Evolutionary conservation across 257 asterid species (phyloP).

Genomic region (Linderniella brevidens): DNA sequence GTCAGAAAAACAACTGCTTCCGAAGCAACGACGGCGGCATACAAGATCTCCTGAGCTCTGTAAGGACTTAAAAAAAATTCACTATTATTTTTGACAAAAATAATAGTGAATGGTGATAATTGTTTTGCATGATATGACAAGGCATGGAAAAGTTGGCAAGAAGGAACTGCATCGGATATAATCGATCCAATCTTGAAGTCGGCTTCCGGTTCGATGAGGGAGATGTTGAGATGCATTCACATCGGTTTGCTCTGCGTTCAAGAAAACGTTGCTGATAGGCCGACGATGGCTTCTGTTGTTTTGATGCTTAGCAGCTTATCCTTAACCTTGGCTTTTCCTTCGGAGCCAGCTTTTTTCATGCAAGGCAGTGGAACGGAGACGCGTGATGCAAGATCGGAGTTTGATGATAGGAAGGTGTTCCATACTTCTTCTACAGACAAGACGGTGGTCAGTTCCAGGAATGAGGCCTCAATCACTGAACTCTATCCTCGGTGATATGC

Average conservation of each 20-base stretch:
- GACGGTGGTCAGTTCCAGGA: no score
- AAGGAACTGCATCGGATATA: background rate
- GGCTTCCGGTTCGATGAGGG: background rate
- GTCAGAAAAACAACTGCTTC: conserved; percentile 12
- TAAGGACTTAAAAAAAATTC: conserved; percentile 11
- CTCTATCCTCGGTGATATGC: no score
- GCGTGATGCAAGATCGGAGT: no score
- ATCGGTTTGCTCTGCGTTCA: conserved; percentile 12
- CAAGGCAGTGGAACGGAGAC: no score
- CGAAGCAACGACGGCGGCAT: conserved; percentile 7
- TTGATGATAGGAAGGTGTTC: no score
- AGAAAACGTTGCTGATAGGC: conserved; percentile 6
- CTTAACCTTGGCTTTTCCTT: conserved; percentile 7
- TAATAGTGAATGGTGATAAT: no score
- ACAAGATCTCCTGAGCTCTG: conserved; percentile 18
- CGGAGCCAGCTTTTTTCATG: conserved; percentile 4
- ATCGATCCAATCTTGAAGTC: conserved; percentile 6
- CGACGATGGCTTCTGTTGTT: conserved; percentile 11
- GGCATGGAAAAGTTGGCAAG: conserved; percentile 12
- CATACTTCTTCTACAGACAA: no score
- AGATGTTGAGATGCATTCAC: conserved; percentile 13
- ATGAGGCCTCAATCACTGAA: no score
- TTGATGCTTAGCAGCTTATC: conserved; percentile 11
- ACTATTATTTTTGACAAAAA: no score
- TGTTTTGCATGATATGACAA: no score